These are phyloP conservation scores for Wickerhamiella sorbophila DNA, from an alignment of 805 yeast genomes.

Conservation along the genomic window DNA sequence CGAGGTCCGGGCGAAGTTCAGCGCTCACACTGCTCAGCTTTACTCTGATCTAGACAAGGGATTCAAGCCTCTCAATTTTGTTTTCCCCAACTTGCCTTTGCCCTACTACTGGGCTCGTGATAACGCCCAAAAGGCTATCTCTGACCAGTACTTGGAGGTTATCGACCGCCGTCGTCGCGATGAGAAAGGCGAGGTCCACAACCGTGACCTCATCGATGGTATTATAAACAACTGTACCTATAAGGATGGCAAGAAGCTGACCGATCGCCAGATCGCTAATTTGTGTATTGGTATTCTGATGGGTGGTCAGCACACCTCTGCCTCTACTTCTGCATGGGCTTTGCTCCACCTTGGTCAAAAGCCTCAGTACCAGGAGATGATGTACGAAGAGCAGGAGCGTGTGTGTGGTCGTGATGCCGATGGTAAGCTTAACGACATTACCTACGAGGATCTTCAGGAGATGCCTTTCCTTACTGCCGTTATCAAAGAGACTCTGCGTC, in stretches of 20 bases:
- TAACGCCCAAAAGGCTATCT: conserved; percentile 68
- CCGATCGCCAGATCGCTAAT: conserved; percentile 89
- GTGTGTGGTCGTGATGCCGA: conserved; percentile 33
- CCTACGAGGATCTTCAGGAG: conserved; percentile 70
- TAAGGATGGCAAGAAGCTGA: conserved; percentile 88
- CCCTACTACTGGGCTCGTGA: conserved; percentile 78
- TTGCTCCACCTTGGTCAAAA: conserved; percentile 78
- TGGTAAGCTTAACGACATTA: conserved; percentile 37
- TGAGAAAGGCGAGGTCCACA: conserved; percentile 56
- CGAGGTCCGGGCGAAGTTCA: conserved; percentile 73
- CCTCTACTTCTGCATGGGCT: conserved; percentile 92
- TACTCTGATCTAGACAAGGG: conserved; percentile 93
- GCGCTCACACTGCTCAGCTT: conserved; percentile 67
- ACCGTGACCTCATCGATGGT: conserved; percentile 80
- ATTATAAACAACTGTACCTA: conserved; percentile 70
- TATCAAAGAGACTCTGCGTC: conserved; percentile 84
- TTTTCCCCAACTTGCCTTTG: conserved; percentile 84
- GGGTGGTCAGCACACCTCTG: conserved; percentile 99
- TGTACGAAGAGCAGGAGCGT: conserved; percentile 56
- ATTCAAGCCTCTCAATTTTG: conserved; percentile 90
- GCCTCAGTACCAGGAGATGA: conserved; percentile 71
- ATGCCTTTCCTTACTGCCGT: conserved; percentile 71
- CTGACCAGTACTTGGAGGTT: conserved; percentile 65
- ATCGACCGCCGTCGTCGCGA: conserved; percentile 42
- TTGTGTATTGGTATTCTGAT: conserved; percentile 86